Evolutionary conservation across 306 rosid genomes (phyloP).

Genomic region (Malus asiatica): DNA sequence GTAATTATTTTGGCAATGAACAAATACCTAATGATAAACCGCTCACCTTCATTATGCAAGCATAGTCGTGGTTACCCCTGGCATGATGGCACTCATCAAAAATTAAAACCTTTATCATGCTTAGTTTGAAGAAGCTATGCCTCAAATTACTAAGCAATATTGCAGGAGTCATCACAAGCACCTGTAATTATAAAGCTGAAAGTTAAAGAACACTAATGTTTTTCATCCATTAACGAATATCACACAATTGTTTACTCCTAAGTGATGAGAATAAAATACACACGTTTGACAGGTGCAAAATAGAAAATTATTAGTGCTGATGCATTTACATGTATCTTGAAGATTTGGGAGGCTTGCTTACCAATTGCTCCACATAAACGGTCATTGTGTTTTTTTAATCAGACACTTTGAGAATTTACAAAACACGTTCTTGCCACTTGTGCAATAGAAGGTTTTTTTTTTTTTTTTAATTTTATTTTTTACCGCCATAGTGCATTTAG

Average conservation of each 20-base stretch:
- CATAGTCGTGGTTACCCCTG: constrained; percentile 56
- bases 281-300: not conserved
- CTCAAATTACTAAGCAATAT: constrained; percentile 65
- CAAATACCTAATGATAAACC: constrained; percentile 3
- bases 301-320: too few species aligned
- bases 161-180: constrained; percentile 81
- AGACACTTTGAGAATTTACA: too few species aligned
- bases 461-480: too few species aligned
- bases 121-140: constrained; percentile 55
- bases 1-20: not conserved
- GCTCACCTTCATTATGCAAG: constrained; percentile 71
- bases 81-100: constrained; percentile 93
- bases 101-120: constrained; percentile 70
- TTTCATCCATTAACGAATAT: not conserved
- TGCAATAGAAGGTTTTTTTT: too few species aligned
- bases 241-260: not conserved
- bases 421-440: too few species aligned
- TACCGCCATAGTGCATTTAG: too few species aligned
- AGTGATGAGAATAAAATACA: too few species aligned
- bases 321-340: too few species aligned
- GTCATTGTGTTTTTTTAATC: too few species aligned
- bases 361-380: too few species aligned
- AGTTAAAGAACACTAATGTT: not conserved
- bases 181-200: constrained; percentile 27
- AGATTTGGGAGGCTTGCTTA: too few species aligned